phyloP scores from a whole-genome alignment of 805 yeast genomes.

The Yueomyces sp. region DNA sequence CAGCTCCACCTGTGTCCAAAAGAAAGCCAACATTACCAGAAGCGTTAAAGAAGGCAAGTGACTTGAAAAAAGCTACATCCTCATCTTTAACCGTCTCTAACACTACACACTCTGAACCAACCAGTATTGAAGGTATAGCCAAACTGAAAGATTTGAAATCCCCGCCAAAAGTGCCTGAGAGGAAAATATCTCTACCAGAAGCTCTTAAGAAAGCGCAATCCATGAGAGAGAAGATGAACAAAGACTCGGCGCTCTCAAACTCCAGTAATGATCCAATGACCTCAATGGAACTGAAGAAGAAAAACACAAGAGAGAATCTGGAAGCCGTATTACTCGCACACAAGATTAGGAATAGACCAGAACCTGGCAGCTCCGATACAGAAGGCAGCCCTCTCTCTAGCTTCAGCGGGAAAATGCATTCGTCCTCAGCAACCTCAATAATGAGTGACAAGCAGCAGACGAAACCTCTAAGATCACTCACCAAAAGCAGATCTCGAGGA shows the following conservation, averaged over 20 bases:
- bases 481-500: constrained; percentile 25
- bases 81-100: not conserved
- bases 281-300: not conserved
- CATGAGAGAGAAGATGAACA: constrained; percentile 3
- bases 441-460: not conserved
- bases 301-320: constrained; percentile 2
- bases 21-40: constrained; percentile 10
- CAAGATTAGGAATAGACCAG: not conserved
- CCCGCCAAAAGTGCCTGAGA: constrained; percentile 15
- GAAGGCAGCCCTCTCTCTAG: not conserved
- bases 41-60: constrained; percentile 7
- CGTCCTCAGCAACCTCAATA: not conserved
- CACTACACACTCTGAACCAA: not conserved
- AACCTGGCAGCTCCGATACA: not conserved
- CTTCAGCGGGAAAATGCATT: not conserved
- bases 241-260: not conserved
- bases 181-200: constrained; percentile 20
- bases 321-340: constrained; percentile 8
- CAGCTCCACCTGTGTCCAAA: constrained; percentile 3
- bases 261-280: not conserved
- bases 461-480: constrained; percentile 15
- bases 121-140: not conserved
- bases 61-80: constrained; percentile 1
- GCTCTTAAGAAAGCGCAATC: constrained; percentile 13
- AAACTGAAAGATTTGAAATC: constrained; percentile 1